A percentile compares a stretch with the other conserved stretches of the same genome.
These are phyloP conservation scores for Mucor racemosus DNA, from an alignment of 371 early-diverging fungal species.

Conservation along the genomic window DNA sequence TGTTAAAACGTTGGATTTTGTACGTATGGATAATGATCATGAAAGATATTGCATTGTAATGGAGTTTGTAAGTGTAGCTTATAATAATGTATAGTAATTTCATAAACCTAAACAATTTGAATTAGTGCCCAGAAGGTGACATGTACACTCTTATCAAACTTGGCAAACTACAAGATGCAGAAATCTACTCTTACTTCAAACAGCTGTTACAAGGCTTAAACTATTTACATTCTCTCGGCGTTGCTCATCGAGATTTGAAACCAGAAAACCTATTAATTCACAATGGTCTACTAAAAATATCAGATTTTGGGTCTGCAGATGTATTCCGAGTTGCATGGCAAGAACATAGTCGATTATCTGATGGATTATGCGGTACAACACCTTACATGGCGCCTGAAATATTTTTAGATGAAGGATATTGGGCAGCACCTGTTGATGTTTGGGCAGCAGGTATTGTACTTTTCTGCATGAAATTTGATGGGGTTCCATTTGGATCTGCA, in stretches of 20 bases:
- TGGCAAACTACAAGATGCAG: constrained; percentile 28
- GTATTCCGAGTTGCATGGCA: constrained; percentile 88
- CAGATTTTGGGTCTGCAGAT: constrained; percentile 93
- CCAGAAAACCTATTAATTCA: constrained; percentile 66
- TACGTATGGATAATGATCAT: constrained; percentile 38
- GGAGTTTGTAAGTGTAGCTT: constrained; percentile 44
- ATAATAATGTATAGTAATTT: background rate
- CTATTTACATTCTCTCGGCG: constrained; percentile 72
- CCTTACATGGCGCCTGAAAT: constrained; percentile 91
- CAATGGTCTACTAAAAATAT: constrained; percentile 64
- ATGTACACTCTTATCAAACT: constrained; percentile 36
- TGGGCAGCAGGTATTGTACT: constrained; percentile 85
- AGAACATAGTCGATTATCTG: constrained; percentile 62
- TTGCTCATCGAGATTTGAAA: constrained; percentile 83
- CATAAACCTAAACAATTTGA: no score
- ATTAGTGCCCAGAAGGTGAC: constrained; percentile 48
- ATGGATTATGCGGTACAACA: constrained; percentile 81
- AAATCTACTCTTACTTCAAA: constrained; percentile 45
- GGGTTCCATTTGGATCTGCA: constrained; percentile 64
- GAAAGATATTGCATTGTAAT: constrained; percentile 44
- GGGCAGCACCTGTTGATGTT: constrained; percentile 76
- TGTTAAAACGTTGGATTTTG: constrained; percentile 32
- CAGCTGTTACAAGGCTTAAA: constrained; percentile 75
- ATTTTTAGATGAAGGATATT: constrained; percentile 60
- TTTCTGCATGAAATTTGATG: constrained; percentile 77